These are phyloP conservation scores for Colletotrichum tropicale DNA, from an alignment of 2,329 filamentous ascomycete genomes.

Conservation along the genomic window DNA sequence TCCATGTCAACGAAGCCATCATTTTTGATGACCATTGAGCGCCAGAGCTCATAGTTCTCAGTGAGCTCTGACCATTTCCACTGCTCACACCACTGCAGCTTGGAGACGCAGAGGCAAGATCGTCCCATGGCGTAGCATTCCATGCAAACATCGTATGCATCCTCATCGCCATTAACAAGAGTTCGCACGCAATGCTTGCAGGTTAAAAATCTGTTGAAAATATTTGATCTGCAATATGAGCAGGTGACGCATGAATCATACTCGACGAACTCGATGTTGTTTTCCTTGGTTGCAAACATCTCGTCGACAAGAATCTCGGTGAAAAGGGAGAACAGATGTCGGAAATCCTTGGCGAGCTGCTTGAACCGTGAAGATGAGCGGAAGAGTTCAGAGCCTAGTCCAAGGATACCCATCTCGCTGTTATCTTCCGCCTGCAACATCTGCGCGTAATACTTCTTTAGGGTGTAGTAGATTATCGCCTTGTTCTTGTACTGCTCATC, in stretches of 20 bases:
- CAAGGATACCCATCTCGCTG: constrained; percentile 49
- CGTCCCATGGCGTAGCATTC: constrained; percentile 98
- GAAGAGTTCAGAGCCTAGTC: constrained; percentile 51
- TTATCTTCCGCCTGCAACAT: constrained; percentile 61
- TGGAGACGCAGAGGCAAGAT: constrained; percentile 87
- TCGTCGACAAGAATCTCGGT: constrained; percentile 83
- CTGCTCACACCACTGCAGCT: constrained; percentile 89
- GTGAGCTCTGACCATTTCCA: constrained; percentile 83
- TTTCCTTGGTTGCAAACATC: constrained; percentile 78
- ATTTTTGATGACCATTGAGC: constrained; percentile 76
- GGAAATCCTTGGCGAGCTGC: constrained; percentile 84
- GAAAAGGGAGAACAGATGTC: constrained; percentile 77
- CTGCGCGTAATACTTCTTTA: constrained; percentile 77
- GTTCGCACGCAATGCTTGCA: constrained; percentile 82
- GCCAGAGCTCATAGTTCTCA: constrained; percentile 82
- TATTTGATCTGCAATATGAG: constrained; percentile 93
- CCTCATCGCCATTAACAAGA: constrained; percentile 70
- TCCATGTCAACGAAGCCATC: constrained; percentile 70
- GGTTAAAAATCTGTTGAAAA: constrained; percentile 95
- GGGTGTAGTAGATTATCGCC: constrained; percentile 87
- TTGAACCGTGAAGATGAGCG: constrained; percentile 53
- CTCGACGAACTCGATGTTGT: constrained; percentile 73
- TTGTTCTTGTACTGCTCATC: constrained; percentile 99
- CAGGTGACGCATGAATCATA: constrained; percentile 95
- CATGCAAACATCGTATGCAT: constrained; percentile 97